Percentiles rank a stretch among this genome's conserved stretches.
phyloP scores from a whole-genome alignment of 192 early-diverging fungal species.

The Mortierella hygrophila region DNA sequence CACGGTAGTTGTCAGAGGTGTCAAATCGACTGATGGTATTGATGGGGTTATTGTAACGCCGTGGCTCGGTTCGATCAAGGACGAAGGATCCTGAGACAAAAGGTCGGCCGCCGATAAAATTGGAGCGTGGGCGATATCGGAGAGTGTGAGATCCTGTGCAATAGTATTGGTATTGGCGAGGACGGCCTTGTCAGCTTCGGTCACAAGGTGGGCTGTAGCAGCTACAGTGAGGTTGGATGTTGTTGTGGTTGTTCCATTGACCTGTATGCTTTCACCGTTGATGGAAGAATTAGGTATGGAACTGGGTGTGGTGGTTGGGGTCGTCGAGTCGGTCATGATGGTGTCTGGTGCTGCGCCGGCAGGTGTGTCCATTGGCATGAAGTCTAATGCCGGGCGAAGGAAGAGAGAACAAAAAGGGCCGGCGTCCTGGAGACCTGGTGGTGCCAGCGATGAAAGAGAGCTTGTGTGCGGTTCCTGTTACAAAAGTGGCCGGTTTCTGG shows the following conservation, averaged over 20 bases:
- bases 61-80: constrained; percentile 7
- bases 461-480: background rate
- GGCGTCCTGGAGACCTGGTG: background rate
- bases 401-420: background rate
- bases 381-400: background rate
- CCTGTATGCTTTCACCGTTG: background rate
- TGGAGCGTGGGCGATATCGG: constrained; percentile 7
- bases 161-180: background rate
- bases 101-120: background rate
- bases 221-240: background rate
- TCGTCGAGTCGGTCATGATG: constrained; percentile 9
- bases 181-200: background rate
- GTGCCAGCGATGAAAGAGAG: background rate
- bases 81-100: background rate
- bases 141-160: background rate
- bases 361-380: background rate
- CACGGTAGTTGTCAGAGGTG: background rate
- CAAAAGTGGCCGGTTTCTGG: background rate
- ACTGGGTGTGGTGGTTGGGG: background rate
- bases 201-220: background rate
- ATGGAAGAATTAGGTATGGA: constrained; percentile 7
- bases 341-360: constrained; percentile 5
- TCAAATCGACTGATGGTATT: constrained; percentile 3
- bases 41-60: background rate
- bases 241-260: background rate